phyloP scores from a whole-genome alignment of 192 early-diverging fungal genomes.

The Allomyces arbusculus region DNA sequence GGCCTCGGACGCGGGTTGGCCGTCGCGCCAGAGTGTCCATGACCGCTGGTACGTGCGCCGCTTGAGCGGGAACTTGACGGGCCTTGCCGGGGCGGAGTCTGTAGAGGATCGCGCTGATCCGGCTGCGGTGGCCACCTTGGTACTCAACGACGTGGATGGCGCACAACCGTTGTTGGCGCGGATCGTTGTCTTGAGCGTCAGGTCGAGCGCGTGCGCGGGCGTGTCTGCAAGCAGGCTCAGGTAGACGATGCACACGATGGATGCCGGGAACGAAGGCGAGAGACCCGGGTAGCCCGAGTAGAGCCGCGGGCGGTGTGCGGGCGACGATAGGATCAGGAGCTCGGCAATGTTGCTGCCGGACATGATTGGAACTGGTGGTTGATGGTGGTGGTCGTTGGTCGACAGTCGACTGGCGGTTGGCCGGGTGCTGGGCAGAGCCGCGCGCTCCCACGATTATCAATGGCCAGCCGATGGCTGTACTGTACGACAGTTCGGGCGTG shows the following conservation, averaged over 20 bases:
- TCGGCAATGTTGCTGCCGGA: too few species aligned
- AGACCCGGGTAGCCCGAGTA: background rate
- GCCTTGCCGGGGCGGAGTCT: background rate
- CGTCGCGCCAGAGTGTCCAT: background rate
- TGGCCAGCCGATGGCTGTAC: too few species aligned
- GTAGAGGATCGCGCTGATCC: too few species aligned
- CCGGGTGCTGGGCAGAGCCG: too few species aligned
- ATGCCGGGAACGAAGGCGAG: background rate
- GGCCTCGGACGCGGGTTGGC: background rate
- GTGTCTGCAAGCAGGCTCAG: background rate
- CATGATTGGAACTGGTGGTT: too few species aligned
- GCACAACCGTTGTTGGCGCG: background rate
- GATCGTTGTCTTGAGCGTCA: background rate
- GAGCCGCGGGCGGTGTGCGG: background rate
- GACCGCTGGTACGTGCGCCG: background rate
- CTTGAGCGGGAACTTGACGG: background rate
- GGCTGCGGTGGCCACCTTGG: background rate
- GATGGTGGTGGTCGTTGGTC: too few species aligned
- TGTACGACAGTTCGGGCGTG: too few species aligned
- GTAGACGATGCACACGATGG: background rate
- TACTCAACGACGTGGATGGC: background rate
- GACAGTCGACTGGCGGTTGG: too few species aligned
- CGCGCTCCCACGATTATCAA: too few species aligned
- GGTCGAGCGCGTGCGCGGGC: background rate
- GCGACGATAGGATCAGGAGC: background rate